Percentiles rank a stretch among this genome's conserved stretches.
Conservation (phyloP, 2,329 filamentous ascomycete genomes). For the Fusarium algeriense region DNA sequence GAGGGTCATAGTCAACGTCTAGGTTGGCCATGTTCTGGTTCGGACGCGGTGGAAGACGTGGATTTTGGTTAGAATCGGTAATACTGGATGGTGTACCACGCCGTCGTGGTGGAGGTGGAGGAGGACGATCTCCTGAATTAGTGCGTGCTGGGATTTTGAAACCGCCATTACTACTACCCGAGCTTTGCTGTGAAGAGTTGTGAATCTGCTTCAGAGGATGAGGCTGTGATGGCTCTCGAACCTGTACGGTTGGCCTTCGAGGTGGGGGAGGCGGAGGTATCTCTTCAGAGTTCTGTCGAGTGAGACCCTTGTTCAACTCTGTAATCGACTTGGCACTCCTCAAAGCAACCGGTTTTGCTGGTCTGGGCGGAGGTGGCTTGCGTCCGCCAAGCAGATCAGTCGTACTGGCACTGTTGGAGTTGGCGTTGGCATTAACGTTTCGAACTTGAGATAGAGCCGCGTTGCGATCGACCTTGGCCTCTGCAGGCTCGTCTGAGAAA, state of each 20-base stretch:
- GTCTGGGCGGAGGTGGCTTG: constrained; percentile 64
- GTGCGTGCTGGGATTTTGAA: constrained; percentile 31
- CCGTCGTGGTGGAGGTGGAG: constrained; percentile 63
- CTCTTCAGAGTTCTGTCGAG: constrained; percentile 32
- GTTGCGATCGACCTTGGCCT: constrained; percentile 52
- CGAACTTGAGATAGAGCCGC: constrained; percentile 49
- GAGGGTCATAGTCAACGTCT: constrained; percentile 57
- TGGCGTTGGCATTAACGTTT: constrained; percentile 34
- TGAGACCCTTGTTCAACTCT: constrained; percentile 42
- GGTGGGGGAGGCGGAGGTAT: constrained; percentile 53
- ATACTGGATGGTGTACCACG: constrained; percentile 56
- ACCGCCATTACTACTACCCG: constrained; percentile 35
- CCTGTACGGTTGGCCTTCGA: constrained; percentile 49
- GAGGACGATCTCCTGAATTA: constrained; percentile 49
- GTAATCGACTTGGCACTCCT: constrained; percentile 58
- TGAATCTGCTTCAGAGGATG: constrained; percentile 59
- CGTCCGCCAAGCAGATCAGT: constrained; percentile 49
- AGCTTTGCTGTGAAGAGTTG: constrained; percentile 54
- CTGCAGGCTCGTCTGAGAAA: constrained; percentile 65
- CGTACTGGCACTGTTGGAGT: constrained; percentile 43
- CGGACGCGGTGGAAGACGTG: constrained; percentile 52
- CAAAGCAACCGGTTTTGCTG: constrained; percentile 68
- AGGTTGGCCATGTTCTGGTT: constrained; percentile 53
- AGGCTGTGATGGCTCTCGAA: constrained; percentile 41
- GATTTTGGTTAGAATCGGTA: constrained; percentile 22